Conservation (phyloP, 2,329 filamentous ascomycete species). For the Xylariaceae sp. region DNA sequence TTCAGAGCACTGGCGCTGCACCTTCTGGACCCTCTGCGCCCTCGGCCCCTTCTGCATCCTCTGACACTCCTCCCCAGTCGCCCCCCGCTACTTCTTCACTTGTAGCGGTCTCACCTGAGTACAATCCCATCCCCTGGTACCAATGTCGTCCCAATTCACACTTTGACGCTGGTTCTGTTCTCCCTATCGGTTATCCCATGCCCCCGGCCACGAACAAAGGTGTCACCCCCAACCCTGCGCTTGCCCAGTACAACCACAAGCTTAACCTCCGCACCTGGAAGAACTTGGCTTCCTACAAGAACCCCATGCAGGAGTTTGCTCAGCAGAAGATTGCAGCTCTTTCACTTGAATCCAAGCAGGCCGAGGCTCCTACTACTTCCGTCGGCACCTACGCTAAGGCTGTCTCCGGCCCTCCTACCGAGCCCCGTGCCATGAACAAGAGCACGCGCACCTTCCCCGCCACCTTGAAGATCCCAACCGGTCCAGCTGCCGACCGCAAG, state of each 20-base stretch:
- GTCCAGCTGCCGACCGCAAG: conserved; percentile 17
- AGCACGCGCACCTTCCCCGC: conserved; percentile 13
- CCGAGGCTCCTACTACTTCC: conserved; percentile 31
- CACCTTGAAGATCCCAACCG: no score
- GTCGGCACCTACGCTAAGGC: conserved; percentile 16
- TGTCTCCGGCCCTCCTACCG: conserved; percentile 11
- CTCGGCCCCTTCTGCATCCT: no score
- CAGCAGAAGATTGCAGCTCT: conserved; percentile 32
- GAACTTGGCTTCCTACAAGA: conserved; percentile 55
- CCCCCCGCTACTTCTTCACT: no score
- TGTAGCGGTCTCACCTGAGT: no score
- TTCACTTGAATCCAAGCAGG: no score
- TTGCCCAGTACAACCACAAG: conserved; percentile 38
- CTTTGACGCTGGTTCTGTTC: no score
- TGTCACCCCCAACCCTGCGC: conserved; percentile 30
- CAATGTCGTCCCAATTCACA: no score
- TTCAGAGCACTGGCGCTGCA: no score
- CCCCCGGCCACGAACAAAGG: conserved; percentile 11
- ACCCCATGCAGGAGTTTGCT: conserved; percentile 52
- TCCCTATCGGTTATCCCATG: no score
- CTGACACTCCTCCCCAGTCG: no score
- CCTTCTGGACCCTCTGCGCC: no score
- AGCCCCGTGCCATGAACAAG: not conserved
- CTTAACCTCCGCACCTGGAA: conserved; percentile 52
- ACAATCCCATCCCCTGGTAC: no score